Base-by-base conservation (phyloP, 129 eudicot genomes). In the Flaveria linearis region DNA sequence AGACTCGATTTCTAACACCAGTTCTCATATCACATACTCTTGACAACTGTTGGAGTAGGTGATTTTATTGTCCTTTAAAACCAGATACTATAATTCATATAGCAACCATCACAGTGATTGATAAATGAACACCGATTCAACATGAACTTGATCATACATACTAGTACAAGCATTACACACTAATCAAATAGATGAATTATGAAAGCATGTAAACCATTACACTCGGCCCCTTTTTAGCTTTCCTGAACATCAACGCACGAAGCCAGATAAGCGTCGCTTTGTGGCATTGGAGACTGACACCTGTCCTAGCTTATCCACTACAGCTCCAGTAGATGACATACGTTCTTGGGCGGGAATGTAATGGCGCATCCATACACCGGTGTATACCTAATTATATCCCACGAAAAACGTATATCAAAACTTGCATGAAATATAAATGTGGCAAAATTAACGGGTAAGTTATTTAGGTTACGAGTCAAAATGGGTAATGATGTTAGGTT, bases 211-310 rank as follows among this genome's bases (percentile, higher is more conserved):
- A 6, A 66, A 22, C 53, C 65, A 30, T 50, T 49, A 10, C 13
- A 47, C 16, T 50, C n/a, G 28, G 56, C 13, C 71, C 26, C n/a
- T 25, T 75, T 63, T 63, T 8, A 47, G 1, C 26, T 63, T 75
- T 55, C 56, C 71, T 63, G 79, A 63, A 47, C 64, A 47, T 62
- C 51, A 52, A 72, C 17, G 26, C 46, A 45, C 28, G 13, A 51
- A 56, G 42, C 98, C 98, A 68, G 98, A 85, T 49, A 88, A 79
- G 46, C 98, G 81, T 57, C 98, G 77, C 82, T 86, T 91, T 70
- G 97, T 94, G 30, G 99, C 99, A 72, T 94, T 94, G 49, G 99
- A 94, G 66, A 94, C 87, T 0, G 97, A 86, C 41, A 94, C 85
- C 85, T 94, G 89, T 30, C 96, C 99, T 8, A 94, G 90, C 67